A percentile compares a stretch with the other conserved stretches of the same genome.
These are phyloP conservation scores for Helianthus tuberosus DNA, from an alignment of 129 eudicot genomes.

Conservation along the genomic window DNA sequence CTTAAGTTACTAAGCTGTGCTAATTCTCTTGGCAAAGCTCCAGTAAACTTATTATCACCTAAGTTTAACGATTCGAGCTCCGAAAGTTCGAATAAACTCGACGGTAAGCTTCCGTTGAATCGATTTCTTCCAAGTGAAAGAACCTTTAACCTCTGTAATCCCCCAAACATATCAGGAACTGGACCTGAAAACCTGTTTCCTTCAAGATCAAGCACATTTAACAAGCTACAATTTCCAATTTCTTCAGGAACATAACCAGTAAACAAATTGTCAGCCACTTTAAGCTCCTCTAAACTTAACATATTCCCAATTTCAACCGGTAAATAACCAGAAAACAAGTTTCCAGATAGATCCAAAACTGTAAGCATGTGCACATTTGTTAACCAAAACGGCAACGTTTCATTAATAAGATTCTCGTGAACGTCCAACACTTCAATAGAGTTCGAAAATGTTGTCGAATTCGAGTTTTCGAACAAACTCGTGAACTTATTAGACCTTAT, in stretches of 20 bases:
- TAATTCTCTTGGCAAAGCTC: constrained; percentile 52
- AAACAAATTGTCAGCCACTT: constrained; percentile 58
- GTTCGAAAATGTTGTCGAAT: constrained; percentile 30
- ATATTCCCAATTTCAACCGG: constrained; percentile 50
- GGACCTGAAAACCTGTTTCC: constrained; percentile 60
- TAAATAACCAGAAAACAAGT: constrained; percentile 46
- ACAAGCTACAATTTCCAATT: constrained; percentile 46
- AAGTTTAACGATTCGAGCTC: constrained; percentile 56
- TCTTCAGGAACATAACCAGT: constrained; percentile 52
- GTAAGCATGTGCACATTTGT: constrained; percentile 44
- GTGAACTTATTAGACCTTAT: constrained; percentile 68
- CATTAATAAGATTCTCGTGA: constrained; percentile 63
- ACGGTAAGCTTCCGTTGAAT: constrained; percentile 55
- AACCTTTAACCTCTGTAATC: constrained; percentile 33
- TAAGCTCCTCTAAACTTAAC: constrained; percentile 49
- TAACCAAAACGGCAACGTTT: constrained; percentile 59
- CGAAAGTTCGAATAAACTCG: constrained; percentile 33
- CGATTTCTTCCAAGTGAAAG: constrained; percentile 60
- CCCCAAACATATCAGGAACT: constrained; percentile 55
- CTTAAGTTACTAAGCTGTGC: constrained; percentile 61
- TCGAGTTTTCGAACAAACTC: constrained; percentile 38
- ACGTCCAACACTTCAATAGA: constrained; percentile 47
- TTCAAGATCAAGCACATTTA: constrained; percentile 57
- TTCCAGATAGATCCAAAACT: constrained; percentile 61
- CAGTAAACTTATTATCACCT: constrained; percentile 58